Base-by-base conservation (phyloP, 2,329 filamentous ascomycete genomes). In the Fusarium incarnatum region DNA sequence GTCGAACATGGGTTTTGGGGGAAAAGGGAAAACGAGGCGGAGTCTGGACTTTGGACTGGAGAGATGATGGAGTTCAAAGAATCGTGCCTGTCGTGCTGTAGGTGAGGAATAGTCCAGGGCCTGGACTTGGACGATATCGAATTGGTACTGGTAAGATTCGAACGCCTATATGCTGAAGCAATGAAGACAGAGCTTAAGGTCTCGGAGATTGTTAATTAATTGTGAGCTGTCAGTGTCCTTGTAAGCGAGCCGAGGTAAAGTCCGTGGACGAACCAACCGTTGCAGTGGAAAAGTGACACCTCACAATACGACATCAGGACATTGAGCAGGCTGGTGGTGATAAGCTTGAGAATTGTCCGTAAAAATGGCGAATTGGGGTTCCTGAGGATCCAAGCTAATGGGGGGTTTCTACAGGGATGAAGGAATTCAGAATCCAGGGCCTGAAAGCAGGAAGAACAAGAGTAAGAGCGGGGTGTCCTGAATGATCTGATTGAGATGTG, bases 401-500 rank as follows among this genome's bases (percentile, higher is more conserved):
- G 32, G 15, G 34, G 42, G n/a, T 25, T 57, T 52, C 54, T 46
- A 60, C 60, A 69, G 65, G 60, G 60, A 61, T 61, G 16, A 42
- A 41, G 57, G 66, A 32, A 57, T 60, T 60, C 28, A 42, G 30
- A n/a, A 34, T 40, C 53, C 34, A 44, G 41, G 22, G 15, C 22
- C 32, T 16, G 23, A 32, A 22, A 28, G 28, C 48, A 56, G 49
- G 56, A 15, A 23, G 32, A 37, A 11, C 30, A 50, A 20, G 22
- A 49, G 8, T 18, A 52, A 22, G 32, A 52, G 56, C 45, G 58
- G 67, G 67, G 62, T 62, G 44, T 37, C 48, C 42, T 58, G 49
- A 57, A 64, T 70, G 67, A 67, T 70, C 67, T 70, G 67, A 70
- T 54, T 67, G 47, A 15, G 41, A 53, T 69, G 46, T 50, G 25